Evolutionary conservation across 2,329 filamentous ascomycete species (phyloP).

Genomic region (Mariannaea sp.): DNA sequence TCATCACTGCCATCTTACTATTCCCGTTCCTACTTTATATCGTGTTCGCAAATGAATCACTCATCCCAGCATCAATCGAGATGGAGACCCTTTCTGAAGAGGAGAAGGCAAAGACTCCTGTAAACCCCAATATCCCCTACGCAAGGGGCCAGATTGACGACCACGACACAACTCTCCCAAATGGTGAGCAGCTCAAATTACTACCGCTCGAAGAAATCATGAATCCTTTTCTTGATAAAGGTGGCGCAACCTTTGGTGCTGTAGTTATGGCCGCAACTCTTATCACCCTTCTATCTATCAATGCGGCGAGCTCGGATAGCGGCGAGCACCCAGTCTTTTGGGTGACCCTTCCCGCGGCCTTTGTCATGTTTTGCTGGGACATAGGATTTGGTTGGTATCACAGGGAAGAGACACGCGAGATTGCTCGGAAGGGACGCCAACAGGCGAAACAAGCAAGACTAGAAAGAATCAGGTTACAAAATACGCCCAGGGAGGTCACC

Average conservation of each 20-base stretch:
- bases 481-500: slow-evolving; percentile 17
- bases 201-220: slow-evolving; percentile 73
- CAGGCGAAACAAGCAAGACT: slow-evolving; percentile 26
- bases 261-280: slow-evolving; percentile 70
- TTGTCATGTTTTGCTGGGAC: slow-evolving; percentile 73
- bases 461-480: slow-evolving; percentile 18
- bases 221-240: slow-evolving; percentile 74
- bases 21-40: slow-evolving; percentile 74
- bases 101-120: slow-evolving; percentile 57
- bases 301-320: slow-evolving; percentile 59
- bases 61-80: slow-evolving; percentile 69
- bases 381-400: slow-evolving; percentile 66
- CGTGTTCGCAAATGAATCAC: slow-evolving; percentile 65
- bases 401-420: slow-evolving; percentile 65
- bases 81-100: slow-evolving; percentile 70
- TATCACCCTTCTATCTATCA: slow-evolving; percentile 67
- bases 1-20: slow-evolving; percentile 68
- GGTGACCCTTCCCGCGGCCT: slow-evolving; percentile 70
- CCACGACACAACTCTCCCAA: slow-evolving; percentile 50
- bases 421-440: slow-evolving; percentile 60
- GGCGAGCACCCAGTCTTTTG: slow-evolving; percentile 66
- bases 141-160: slow-evolving; percentile 61
- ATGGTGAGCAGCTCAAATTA: slow-evolving; percentile 55
- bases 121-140: slow-evolving; percentile 75
- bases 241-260: slow-evolving; percentile 66